Base-by-base conservation (phyloP, 2,329 filamentous ascomycete species). In the Ceratocystis albifundus region DNA sequence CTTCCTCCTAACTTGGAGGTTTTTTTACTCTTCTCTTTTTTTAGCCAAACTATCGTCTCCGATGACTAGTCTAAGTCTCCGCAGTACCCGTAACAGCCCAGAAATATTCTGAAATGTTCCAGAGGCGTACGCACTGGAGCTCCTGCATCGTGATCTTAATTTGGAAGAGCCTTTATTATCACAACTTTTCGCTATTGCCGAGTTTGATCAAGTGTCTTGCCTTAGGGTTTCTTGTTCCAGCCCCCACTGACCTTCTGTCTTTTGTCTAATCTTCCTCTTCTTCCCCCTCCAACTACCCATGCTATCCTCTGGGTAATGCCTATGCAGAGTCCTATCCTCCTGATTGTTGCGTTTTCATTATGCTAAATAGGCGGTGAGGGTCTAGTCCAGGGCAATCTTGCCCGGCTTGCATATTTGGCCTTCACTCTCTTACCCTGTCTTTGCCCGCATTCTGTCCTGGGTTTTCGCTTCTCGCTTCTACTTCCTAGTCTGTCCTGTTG, bases 321-420 rank as follows among this genome's bases (percentile, higher is more conserved):
- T 12, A 41, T 41, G 36, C 36, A 41, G 36, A 12, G 36, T 10
- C 12, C 15, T 30, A 30, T n/a, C 1, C 12, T n/a, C 1, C 12
- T 57, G 2, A 15, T 20, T 7, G n/a, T 57, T 22, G 8, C 46
- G 5, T 50, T 28, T 25, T 63, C 36, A 41, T 41, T 12, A 25
- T 30, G 61, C 61, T 62, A 22, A 63, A 63, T 17, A 50, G 22
- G 61, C 61, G 61, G 61, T 63, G 61, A 63, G 44, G 10, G 30
- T 4, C 15, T 3, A n/a, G 30, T 8, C 6, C 2, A 32, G 25
- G 53, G 28, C 28, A 32, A 41, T 41, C 36, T 36, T 3, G 53
- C 53, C 53, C 28, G 17, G 17, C 53, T 5, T 59, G 28, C 53
- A 17, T 59, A 17, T 59, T 59, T 30, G 36, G 28, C 28, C 28